Evolutionary conservation across 768 basidiomycete genomes (phyloP).

Genomic region (Lepiota subincarnata): DNA sequence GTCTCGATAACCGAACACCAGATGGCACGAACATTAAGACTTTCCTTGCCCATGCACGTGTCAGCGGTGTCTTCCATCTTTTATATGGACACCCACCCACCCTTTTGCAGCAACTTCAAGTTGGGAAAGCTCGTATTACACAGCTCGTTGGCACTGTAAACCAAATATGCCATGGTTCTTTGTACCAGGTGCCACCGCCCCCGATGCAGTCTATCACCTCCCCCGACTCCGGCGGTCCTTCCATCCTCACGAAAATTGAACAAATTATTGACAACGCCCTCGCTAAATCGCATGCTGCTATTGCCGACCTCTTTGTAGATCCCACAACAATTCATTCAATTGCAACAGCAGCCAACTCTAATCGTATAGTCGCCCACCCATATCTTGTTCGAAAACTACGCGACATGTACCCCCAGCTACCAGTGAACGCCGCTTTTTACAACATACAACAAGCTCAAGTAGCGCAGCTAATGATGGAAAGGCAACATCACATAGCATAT

Average conservation of each 20-base stretch:
- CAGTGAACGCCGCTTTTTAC: not conserved
- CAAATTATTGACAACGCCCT: no score
- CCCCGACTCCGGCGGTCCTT: no score
- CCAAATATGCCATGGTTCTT: no score
- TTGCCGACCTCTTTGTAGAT: not conserved
- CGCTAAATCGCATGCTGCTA: no score
- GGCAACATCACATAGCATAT: slow-evolving; percentile 5
- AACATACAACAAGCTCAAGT: slow-evolving; percentile 4
- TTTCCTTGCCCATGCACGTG: slow-evolving; percentile 7
- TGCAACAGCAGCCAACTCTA: not conserved
- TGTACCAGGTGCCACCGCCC: no score
- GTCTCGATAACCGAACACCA: slow-evolving; percentile 10
- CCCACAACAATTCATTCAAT: not conserved
- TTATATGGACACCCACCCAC: slow-evolving; percentile 4
- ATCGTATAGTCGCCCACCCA: not conserved
- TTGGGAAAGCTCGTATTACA: not conserved
- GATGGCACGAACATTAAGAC: slow-evolving; percentile 6
- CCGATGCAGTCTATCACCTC: no score
- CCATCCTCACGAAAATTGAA: no score
- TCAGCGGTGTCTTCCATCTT: slow-evolving; percentile 15
- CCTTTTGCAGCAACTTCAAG: not conserved
- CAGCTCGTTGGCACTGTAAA: no score
- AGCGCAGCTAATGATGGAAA: not conserved
- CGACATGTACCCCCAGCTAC: not conserved
- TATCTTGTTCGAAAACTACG: not conserved